Evolutionary conservation across 2,329 filamentous ascomycete species (phyloP), one percentile per base, ranked within the genome.

Genomic region (Arthrobotrys pseudoclavata): DNA sequence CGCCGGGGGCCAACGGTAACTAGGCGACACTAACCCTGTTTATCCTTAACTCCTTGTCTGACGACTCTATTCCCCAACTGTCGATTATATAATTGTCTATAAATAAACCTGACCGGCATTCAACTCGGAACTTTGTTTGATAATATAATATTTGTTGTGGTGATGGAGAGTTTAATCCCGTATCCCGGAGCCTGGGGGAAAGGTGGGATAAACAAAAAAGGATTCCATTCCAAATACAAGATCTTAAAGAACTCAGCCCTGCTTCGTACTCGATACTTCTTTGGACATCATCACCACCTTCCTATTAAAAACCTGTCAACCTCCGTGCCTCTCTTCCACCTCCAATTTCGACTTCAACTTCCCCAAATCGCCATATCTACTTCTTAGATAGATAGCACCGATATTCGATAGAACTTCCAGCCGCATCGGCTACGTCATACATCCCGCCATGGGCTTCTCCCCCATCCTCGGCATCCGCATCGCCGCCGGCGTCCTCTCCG

Each of bases 391-490:
- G 31, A 34, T 34, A 34, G 6, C 31, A 34, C 12, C 7, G 26
- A 29, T 29, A 29, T 29, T 29, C 26, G 7, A 29, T 29, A 29
- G 29, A 4, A 29, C 29, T n/a, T n/a, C 31, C 7, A 9, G 12
- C 31, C 31, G 4, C 31, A 34, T 34, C 31, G 31, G 12, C 37
- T 40, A 40, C 37, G 37, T 40, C 37, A 40, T 40, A 40, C 37
- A 47, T n/a, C 45, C 15, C 62, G 24, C 50, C 53, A 76, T 76
- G 71, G 62, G 62, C 29, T 76, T 76, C 64, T 63, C 71, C 31
- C 71, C 71, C 45, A 76, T 76, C 47, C 63, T 76, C 64, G 71
- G 63, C 26, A 76, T 76, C 45, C 71, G 71, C 47, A 76, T 76
- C 53, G 71, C 45, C 50, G 50, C 63, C 45, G 63, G 31, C 26